These are phyloP conservation scores for Dioszegia aurantiaca DNA, from an alignment of 768 basidiomycete genomes.

Conservation along the genomic window DNA sequence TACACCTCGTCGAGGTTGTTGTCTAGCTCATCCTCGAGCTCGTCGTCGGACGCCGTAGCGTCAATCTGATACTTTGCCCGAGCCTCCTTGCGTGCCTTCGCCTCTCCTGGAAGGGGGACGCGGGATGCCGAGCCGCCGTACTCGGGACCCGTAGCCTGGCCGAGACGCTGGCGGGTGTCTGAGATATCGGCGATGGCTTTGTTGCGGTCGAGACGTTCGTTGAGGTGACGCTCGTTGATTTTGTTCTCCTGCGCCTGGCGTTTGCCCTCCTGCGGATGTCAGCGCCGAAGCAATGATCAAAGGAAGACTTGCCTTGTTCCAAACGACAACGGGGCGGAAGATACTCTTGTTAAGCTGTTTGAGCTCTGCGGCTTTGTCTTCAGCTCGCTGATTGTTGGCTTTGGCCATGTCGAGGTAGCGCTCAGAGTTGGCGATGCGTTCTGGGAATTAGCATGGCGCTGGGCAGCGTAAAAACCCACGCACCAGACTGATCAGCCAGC, in stretches of 20 bases:
- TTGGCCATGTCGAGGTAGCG: conserved; percentile 90
- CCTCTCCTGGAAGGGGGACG: conserved; percentile 57
- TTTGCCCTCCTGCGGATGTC: conserved; percentile 61
- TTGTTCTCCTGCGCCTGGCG: conserved; percentile 81
- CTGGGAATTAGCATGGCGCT: conserved; percentile 32
- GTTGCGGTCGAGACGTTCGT: conserved; percentile 79
- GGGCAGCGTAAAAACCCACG: conserved; percentile 32
- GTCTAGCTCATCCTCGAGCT: conserved; percentile 90
- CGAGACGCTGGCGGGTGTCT: conserved; percentile 81
- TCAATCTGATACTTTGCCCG: conserved; percentile 88
- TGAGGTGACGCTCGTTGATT: conserved; percentile 77
- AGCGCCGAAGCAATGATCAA: neutral
- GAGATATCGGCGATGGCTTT: conserved; percentile 79
- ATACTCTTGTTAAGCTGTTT: conserved; percentile 92
- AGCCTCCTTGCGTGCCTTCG: conserved; percentile 63
- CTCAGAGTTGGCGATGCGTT: conserved; percentile 80
- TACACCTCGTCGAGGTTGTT: conserved; percentile 83
- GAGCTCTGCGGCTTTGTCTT: conserved; percentile 88
- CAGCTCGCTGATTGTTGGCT: conserved; percentile 79
- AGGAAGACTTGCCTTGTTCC: conserved; percentile 65
- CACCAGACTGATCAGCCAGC: conserved; percentile 91
- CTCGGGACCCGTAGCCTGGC: conserved; percentile 67
- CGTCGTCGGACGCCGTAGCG: conserved; percentile 82
- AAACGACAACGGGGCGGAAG: conserved; percentile 85
- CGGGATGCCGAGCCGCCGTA: conserved; percentile 54